A percentile compares a stretch with the other conserved stretches of the same genome.
These are phyloP conservation scores for Phaeoacremonium minimum DNA, from an alignment of 2,329 filamentous ascomycete species.

Conservation along the genomic window DNA sequence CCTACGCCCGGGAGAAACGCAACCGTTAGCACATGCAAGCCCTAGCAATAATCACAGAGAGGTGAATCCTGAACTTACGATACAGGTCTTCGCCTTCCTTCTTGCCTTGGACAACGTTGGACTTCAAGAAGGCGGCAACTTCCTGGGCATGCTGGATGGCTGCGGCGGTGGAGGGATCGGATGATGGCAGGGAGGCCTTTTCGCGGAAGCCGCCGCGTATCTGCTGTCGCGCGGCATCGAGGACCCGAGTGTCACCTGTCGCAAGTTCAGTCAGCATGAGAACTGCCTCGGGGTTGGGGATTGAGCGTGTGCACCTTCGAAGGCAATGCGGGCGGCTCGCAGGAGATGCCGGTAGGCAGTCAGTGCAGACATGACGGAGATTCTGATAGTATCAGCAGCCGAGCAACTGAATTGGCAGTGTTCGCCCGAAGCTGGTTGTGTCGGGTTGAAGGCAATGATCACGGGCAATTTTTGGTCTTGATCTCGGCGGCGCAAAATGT, in stretches of 20 bases:
- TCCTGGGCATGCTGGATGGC: slow-evolving; percentile 77
- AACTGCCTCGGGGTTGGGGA: slow-evolving; percentile 1
- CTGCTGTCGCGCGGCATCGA: slow-evolving; percentile 66
- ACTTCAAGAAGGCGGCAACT: slow-evolving; percentile 71
- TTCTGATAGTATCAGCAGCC: too few relatives aligned
- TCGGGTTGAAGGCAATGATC: neutral
- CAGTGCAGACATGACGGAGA: too few relatives aligned
- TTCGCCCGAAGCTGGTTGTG: neutral
- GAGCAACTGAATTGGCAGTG: slow-evolving; percentile 31
- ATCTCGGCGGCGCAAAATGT: too few relatives aligned
- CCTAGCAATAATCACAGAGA: too few relatives aligned
- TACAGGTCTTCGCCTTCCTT: slow-evolving; percentile 48
- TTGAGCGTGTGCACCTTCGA: slow-evolving; percentile 57
- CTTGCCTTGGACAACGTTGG: slow-evolving; percentile 86
- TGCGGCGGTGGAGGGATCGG: slow-evolving; percentile 54
- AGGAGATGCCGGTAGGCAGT: slow-evolving; percentile 77
- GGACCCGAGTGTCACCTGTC: slow-evolving; percentile 64
- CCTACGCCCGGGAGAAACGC: slow-evolving; percentile 41
- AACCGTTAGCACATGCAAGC: too few relatives aligned
- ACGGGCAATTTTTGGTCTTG: neutral
- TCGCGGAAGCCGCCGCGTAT: slow-evolving; percentile 72
- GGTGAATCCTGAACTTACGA: slow-evolving; percentile 54
- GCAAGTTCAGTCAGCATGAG: neutral
- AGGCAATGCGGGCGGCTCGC: slow-evolving; percentile 77
- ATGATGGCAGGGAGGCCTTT: slow-evolving; percentile 54